Conservation (phyloP, 257 asterid species). For the Thymus quinquecostatus region DNA sequence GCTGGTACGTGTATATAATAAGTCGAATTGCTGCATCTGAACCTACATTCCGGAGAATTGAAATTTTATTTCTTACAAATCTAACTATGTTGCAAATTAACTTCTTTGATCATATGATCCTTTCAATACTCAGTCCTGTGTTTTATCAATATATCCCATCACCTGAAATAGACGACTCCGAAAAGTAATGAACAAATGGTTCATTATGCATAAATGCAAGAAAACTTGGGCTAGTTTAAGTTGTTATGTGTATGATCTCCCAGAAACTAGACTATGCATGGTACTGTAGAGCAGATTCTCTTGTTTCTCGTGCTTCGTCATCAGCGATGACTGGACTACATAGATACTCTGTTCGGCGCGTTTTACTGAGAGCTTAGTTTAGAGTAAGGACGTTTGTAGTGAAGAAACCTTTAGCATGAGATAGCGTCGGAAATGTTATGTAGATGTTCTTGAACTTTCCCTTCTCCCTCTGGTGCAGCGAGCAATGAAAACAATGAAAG, state of each 20-base stretch:
- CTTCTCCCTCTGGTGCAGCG: conserved; percentile 45
- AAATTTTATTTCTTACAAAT: too few species aligned
- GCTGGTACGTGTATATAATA: conserved; percentile 53
- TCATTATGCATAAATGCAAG: too few species aligned
- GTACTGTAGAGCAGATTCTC: neutral
- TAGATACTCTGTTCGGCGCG: neutral
- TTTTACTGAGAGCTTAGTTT: neutral
- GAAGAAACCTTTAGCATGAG: neutral
- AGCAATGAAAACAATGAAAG: conserved; percentile 73
- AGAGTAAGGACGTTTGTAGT: neutral
- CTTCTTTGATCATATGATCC: too few species aligned
- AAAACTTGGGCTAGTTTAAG: too few species aligned
- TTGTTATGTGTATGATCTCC: neutral
- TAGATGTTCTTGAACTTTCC: neutral
- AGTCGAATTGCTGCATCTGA: neutral
- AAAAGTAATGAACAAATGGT: too few species aligned
- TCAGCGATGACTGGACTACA: neutral
- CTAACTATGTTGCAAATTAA: neutral
- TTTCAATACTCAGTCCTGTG: too few species aligned
- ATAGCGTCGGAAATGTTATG: too few species aligned
- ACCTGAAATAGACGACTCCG: too few species aligned
- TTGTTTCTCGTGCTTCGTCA: neutral
- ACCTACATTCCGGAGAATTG: neutral
- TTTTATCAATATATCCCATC: too few species aligned
- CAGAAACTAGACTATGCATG: neutral